Conservation (phyloP, 1,284 basidiomycete genomes). For the Rhodotorula sp. region DNA sequence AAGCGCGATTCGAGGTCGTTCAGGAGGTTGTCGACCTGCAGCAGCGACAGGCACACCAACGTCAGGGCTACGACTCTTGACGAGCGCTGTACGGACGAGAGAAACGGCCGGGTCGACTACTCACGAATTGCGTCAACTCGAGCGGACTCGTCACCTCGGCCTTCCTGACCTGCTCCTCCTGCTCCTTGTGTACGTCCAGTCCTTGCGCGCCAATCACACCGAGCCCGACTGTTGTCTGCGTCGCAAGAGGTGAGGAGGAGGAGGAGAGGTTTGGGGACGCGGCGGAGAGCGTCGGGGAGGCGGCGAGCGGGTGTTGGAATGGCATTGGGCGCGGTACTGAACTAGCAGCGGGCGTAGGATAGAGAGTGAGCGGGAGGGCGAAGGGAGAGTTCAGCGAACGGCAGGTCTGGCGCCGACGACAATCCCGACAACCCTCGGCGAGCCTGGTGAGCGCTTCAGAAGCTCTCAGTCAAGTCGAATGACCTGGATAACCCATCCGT, state of each 20-base stretch:
- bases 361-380: neutral
- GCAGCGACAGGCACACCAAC: too few species aligned
- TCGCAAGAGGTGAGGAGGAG: neutral
- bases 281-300: slow-evolving; percentile 11
- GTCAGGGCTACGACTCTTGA: too few species aligned
- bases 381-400: neutral
- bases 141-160: slow-evolving; percentile 31
- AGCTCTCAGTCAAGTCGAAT: neutral
- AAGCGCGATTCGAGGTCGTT: slow-evolving; percentile 39
- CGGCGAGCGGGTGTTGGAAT: slow-evolving; percentile 12
- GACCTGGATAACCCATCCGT: neutral
- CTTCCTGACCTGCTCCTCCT: neutral
- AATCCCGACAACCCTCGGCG: neutral
- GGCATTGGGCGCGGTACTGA: neutral
- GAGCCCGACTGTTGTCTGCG: slow-evolving; percentile 5
- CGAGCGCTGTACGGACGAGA: neutral
- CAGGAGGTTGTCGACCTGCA: slow-evolving; percentile 35
- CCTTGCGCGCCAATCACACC: slow-evolving; percentile 13
- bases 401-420: neutral
- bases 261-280: neutral
- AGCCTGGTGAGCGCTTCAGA: neutral
- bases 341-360: too few species aligned
- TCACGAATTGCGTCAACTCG: slow-evolving; percentile 38
- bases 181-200: neutral
- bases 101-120: neutral